Conservation (phyloP, 306 rosid genomes). For the Aeschynomene evenia region DNA sequence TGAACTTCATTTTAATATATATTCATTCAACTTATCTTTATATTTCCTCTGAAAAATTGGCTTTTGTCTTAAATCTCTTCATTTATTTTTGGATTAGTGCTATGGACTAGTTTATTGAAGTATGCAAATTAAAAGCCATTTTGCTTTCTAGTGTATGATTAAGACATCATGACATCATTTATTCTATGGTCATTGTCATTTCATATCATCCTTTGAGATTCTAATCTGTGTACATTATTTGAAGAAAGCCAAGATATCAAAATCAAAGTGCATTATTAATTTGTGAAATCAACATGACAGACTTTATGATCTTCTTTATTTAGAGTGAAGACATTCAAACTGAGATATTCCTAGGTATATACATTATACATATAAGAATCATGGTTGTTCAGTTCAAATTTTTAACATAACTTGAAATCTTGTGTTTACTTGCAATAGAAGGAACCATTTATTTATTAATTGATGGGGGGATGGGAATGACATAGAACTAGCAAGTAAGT, state of each 20-base stretch:
- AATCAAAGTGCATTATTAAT: not conserved
- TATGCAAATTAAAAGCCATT: not conserved
- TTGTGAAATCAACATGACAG: not conserved
- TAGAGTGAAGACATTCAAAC: not conserved
- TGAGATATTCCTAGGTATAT: not conserved
- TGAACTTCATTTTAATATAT: not conserved
- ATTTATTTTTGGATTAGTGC: conserved; percentile 2
- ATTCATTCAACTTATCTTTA: conserved; percentile 22
- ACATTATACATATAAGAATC: no score
- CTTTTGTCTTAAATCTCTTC: not conserved
- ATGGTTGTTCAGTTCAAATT: not conserved
- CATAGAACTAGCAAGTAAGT: not conserved
- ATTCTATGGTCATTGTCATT: not conserved
- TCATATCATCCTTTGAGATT: not conserved
- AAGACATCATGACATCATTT: no score
- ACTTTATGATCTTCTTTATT: not conserved
- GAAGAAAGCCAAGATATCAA: not conserved
- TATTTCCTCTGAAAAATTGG: not conserved
- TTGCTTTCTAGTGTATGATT: not conserved
- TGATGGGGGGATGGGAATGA: not conserved
- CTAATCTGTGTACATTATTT: not conserved
- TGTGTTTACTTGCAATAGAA: not conserved
- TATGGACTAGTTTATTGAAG: not conserved
- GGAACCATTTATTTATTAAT: not conserved
- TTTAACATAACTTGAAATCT: not conserved